Conservation (phyloP, 495 filamentous ascomycete species). For the Penicillium malachiteum region DNA sequence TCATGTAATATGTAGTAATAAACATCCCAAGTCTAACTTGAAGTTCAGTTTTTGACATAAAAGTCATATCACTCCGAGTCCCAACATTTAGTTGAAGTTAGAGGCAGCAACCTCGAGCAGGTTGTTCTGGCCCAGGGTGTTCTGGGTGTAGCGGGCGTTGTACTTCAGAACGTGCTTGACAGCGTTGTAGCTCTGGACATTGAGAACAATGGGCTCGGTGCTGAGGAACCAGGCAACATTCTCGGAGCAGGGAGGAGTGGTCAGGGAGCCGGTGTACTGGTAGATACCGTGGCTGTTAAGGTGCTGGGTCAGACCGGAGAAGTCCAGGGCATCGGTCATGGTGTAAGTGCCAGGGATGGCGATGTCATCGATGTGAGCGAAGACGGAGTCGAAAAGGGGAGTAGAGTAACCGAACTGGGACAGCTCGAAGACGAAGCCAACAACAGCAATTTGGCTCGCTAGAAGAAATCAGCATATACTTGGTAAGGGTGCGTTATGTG, state of each 20-base stretch:
- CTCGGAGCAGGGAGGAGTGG: constrained; percentile 68
- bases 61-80: too few relatives aligned
- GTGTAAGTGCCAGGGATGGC: constrained; percentile 52
- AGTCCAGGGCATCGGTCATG: constrained; percentile 54
- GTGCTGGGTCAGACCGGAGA: constrained; percentile 51
- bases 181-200: constrained; percentile 51
- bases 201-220: constrained; percentile 49
- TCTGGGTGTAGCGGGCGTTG: constrained; percentile 64
- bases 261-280: constrained; percentile 62
- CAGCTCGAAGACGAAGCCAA: constrained; percentile 61
- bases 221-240: constrained; percentile 58
- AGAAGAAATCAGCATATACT: constrained; percentile 10
- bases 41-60: too few relatives aligned
- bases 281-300: constrained; percentile 50
- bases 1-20: too few relatives aligned
- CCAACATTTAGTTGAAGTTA: too few relatives aligned
- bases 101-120: constrained; percentile 40
- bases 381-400: constrained; percentile 54
- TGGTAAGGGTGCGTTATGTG: not conserved
- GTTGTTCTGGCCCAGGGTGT: constrained; percentile 52
- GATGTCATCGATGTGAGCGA: constrained; percentile 52
- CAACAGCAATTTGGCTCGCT: constrained; percentile 49
- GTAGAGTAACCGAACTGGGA: constrained; percentile 40
- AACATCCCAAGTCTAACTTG: too few relatives aligned
- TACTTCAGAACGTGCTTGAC: constrained; percentile 62